Evolutionary conservation across 805 yeast species (phyloP).

Genomic region (Metschnikowia lochheadii): DNA sequence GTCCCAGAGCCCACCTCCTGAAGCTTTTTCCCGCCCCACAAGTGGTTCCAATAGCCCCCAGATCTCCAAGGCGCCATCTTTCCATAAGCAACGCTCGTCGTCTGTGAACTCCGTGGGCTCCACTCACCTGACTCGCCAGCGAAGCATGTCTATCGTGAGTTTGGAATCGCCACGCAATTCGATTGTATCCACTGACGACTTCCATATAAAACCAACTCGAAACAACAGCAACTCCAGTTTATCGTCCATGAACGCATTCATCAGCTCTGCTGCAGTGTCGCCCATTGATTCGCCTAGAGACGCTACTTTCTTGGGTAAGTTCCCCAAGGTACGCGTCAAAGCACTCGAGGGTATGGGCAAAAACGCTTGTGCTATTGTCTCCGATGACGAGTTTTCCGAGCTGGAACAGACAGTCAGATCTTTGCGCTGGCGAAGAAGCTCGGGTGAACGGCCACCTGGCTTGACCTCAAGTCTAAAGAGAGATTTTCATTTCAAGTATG

Average conservation of each 20-base stretch:
- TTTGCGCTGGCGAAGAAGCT: slow-evolving; percentile 14
- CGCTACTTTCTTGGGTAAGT: slow-evolving; percentile 1
- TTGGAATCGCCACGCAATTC: slow-evolving; percentile 40
- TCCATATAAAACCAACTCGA: slow-evolving; percentile 24
- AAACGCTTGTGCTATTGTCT: slow-evolving; percentile 22
- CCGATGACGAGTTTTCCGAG: slow-evolving; percentile 37
- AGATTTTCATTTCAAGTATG: slow-evolving; percentile 18
- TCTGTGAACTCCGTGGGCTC: slow-evolving; percentile 31
- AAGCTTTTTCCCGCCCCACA: not conserved
- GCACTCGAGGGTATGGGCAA: slow-evolving; percentile 4
- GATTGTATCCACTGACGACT: slow-evolving; percentile 38
- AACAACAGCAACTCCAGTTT: slow-evolving; percentile 31
- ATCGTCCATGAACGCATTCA: slow-evolving; percentile 12
- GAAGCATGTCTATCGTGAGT: slow-evolving; percentile 37
- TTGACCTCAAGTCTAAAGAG: slow-evolving; percentile 13
- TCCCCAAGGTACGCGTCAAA: slow-evolving; percentile 2
- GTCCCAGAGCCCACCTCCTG: slow-evolving; percentile 4
- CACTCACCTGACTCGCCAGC: slow-evolving; percentile 21
- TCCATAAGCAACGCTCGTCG: slow-evolving; percentile 27
- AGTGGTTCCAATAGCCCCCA: slow-evolving; percentile 3
- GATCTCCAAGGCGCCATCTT: not conserved
- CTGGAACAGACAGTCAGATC: slow-evolving; percentile 18
- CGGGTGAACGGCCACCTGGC: slow-evolving; percentile 15
- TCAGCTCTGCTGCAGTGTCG: slow-evolving; percentile 8
- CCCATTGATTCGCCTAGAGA: slow-evolving; percentile 10